These are phyloP conservation scores for Rhizoctonia solani DNA, from an alignment of 1,284 basidiomycete genomes.

Conservation along the genomic window DNA sequence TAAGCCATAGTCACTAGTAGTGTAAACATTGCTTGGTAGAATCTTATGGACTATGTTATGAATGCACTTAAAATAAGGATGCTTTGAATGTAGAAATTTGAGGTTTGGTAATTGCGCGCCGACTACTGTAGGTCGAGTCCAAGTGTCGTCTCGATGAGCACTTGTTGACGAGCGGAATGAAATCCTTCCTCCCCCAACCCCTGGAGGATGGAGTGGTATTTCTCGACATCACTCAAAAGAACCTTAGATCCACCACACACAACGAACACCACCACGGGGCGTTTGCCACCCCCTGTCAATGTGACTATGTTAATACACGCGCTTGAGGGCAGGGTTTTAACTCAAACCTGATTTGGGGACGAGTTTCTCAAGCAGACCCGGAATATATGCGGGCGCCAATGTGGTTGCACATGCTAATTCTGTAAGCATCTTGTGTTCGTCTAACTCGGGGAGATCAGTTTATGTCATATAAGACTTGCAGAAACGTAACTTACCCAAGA, in stretches of 20 bases:
- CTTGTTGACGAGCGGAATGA: not conserved
- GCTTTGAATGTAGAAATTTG: not conserved
- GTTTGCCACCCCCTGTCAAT: conserved; percentile 33
- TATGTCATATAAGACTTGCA: not conserved
- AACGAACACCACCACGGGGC: conserved; percentile 60
- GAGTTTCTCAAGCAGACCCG: conserved; percentile 56
- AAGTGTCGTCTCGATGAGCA: conserved; percentile 8
- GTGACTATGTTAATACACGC: not conserved
- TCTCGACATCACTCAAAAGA: conserved; percentile 52
- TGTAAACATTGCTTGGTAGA: conserved; percentile 5
- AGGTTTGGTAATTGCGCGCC: not conserved
- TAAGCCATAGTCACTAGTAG: conserved; percentile 13
- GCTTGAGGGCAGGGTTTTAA: not conserved
- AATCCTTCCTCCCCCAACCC: conserved; percentile 5
- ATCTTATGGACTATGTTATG: not conserved
- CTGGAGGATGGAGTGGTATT: conserved; percentile 25
- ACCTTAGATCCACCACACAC: conserved; percentile 76
- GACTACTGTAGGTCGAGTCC: not conserved
- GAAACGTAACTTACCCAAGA: conserved; percentile 55
- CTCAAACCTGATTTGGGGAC: conserved; percentile 37
- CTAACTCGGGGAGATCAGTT: conserved; percentile 46
- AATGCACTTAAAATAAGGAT: not conserved
- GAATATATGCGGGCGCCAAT: conserved; percentile 64
- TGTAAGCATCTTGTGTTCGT: conserved; percentile 72
- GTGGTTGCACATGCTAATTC: conserved; percentile 74